Evolutionary conservation across 345 rosid genomes (phyloP), one percentile per base, ranked within the genome.

Genomic region (Viola odorata): DNA sequence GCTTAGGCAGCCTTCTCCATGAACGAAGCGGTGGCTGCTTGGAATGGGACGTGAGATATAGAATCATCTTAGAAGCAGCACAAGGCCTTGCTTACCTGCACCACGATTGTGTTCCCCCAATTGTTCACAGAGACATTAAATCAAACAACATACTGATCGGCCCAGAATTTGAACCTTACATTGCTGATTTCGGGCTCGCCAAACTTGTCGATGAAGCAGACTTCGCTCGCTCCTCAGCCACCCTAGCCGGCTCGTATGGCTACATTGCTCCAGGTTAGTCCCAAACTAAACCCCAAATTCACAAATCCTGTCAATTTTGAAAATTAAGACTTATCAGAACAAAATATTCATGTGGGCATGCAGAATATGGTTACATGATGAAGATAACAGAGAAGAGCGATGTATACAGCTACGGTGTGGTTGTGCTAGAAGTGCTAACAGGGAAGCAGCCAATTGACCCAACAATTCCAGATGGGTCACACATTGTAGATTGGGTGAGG

Each of bases 111-210:
- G 70, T 73, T 55, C 89, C 92, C 12, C 80, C 89, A 12, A 84
- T 86, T n/a, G 74, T 84, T 54, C 92, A 86, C 60, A 84, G 92
- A 1, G 92, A 86, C 42, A 74, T 86, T 76, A 86, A 86, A 81
- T 74, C 89, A 12, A 78, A 86, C 63, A 86, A 86, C 79, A 86
- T 86, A 69, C 67, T 86, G 73, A 76, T 84, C 4, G 92, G 92
- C 32, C 79, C 82, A 15, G 78, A 78, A 37, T 86, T 82, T 55
- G 89, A 86, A 63, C 84, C 92, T 49, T 82, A 73, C 45, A 70
- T 86, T 7, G 85, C 92, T 59, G 92, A 86, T 74, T 86, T 86
- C 48, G 92, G 92, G 15, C 79, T 86, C 4, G 92, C 92, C 6
- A 84, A 82, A 79, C 78, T 78, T 49, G 61, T 84, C 53, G 81